phyloP scores from a whole-genome alignment of 257 asterid genomes.

The Petunia axillaris region DNA sequence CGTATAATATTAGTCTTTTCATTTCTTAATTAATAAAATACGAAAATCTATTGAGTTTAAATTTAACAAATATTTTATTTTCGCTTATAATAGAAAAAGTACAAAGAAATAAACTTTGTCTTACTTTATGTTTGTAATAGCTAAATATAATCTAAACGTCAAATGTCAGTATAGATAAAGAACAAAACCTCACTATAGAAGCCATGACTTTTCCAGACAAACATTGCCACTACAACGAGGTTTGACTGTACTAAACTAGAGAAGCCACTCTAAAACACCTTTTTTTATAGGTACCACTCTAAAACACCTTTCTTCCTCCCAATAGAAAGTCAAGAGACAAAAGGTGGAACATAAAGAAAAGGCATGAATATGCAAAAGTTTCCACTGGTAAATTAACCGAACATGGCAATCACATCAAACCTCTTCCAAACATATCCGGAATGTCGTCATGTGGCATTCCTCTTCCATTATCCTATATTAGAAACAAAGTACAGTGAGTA shows the following conservation, averaged over 20 bases:
- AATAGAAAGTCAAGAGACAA: constrained; percentile 5
- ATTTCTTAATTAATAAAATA: too few relatives aligned
- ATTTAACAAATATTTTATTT: too few relatives aligned
- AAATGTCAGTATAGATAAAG: too few relatives aligned
- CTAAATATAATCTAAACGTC: too few relatives aligned
- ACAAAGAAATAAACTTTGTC: too few relatives aligned
- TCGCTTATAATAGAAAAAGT: too few relatives aligned
- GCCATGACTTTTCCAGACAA: too few relatives aligned
- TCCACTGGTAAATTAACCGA: not conserved
- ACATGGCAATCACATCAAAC: constrained; percentile 35
- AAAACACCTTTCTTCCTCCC: constrained; percentile 16
- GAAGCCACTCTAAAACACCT: constrained; percentile 18
- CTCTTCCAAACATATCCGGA: constrained; percentile 97
- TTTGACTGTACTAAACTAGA: not conserved
- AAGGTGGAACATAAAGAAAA: not conserved
- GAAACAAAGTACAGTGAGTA: constrained; percentile 34
- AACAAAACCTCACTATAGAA: too few relatives aligned
- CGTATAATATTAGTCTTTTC: too few relatives aligned
- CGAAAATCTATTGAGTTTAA: too few relatives aligned
- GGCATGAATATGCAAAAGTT: not conserved
- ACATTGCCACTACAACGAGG: too few relatives aligned
- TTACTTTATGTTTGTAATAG: too few relatives aligned
- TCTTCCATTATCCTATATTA: constrained; percentile 82
- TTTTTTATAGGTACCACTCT: not conserved
- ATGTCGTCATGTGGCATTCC: constrained; percentile 98